These are phyloP conservation scores for Cyclotella cryptica DNA, from an alignment of 108 stramenopile genomes.

Conservation along the genomic window DNA sequence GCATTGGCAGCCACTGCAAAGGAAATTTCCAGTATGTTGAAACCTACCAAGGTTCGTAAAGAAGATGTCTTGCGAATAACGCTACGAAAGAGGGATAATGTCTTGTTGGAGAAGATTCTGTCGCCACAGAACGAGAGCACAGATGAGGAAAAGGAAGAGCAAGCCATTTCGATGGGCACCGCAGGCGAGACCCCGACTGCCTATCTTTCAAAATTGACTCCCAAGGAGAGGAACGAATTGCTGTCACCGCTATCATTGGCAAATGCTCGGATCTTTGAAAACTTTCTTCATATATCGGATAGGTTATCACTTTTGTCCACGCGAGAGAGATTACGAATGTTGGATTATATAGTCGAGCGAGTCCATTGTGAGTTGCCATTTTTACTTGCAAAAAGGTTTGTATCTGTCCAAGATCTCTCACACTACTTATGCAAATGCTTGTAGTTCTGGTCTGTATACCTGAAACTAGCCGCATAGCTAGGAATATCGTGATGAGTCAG, in stretches of 20 bases:
- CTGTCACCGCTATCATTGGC: conserved; percentile 32
- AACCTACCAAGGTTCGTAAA: conserved; percentile 58
- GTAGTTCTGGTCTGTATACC: conserved; percentile 56
- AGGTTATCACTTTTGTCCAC: conserved; percentile 32
- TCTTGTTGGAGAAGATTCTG: conserved; percentile 49
- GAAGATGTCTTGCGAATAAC: conserved; percentile 50
- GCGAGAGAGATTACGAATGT: conserved; percentile 43
- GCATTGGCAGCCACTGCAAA: conserved; percentile 46
- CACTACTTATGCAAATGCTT: background rate
- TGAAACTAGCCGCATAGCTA: conserved; percentile 58
- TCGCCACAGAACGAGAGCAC: conserved; percentile 1
- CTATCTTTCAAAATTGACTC: conserved; percentile 17
- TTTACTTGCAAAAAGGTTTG: too few relatives aligned
- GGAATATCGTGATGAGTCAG: conserved; percentile 62
- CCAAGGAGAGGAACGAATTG: conserved; percentile 25
- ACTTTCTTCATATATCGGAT: conserved; percentile 39
- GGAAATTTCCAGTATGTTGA: conserved; percentile 55
- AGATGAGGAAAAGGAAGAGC: conserved; percentile 6
- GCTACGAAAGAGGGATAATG: conserved; percentile 57
- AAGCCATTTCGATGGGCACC: conserved; percentile 10
- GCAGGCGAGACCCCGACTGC: conserved; percentile 4
- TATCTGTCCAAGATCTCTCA: background rate
- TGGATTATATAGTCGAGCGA: conserved; percentile 64
- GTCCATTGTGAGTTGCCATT: conserved; percentile 22
- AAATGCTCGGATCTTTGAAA: conserved; percentile 40